These are phyloP conservation scores for Sporisorium iseilematis-ciliati DNA, from an alignment of 1,284 basidiomycete species.

Conservation along the genomic window DNA sequence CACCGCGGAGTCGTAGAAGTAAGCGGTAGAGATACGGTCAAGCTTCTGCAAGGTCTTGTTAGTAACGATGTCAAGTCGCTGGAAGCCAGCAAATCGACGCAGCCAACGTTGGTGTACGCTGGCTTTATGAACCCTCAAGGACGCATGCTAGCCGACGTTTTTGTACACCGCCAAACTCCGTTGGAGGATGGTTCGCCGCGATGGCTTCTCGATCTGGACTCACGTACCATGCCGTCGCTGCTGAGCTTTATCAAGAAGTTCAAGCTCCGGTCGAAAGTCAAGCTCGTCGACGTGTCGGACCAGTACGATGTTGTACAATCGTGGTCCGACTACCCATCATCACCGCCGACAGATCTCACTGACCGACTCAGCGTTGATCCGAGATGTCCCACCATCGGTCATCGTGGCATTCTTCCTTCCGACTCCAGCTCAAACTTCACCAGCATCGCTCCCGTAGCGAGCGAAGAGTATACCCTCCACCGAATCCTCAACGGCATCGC, in stretches of 20 bases:
- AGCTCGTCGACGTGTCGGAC: slow-evolving; percentile 78
- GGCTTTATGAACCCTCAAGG: slow-evolving; percentile 91
- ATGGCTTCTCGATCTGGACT: slow-evolving; percentile 82
- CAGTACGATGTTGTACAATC: slow-evolving; percentile 83
- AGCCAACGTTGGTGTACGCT: slow-evolving; percentile 74
- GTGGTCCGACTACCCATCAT: slow-evolving; percentile 73
- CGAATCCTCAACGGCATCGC: slow-evolving; percentile 86
- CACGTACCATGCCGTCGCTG: slow-evolving; percentile 73
- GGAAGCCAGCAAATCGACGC: background rate
- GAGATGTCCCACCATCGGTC: slow-evolving; percentile 55
- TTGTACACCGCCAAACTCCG: slow-evolving; percentile 76
- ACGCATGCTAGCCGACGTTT: slow-evolving; percentile 86
- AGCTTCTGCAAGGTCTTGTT: slow-evolving; percentile 89
- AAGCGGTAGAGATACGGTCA: slow-evolving; percentile 82
- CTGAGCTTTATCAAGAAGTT: slow-evolving; percentile 82
- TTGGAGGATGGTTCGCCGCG: slow-evolving; percentile 64
- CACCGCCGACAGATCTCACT: background rate
- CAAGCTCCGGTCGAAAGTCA: slow-evolving; percentile 89
- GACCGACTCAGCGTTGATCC: slow-evolving; percentile 37
- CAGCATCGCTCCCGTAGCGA: background rate
- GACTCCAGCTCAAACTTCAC: background rate
- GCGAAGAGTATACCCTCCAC: slow-evolving; percentile 78
- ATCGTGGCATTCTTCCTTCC: slow-evolving; percentile 44
- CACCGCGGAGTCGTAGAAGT: slow-evolving; percentile 76
- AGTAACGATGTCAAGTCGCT: slow-evolving; percentile 73